These are phyloP conservation scores for Thielaviopsis euricoi DNA, from an alignment of 2,329 filamentous ascomycete species.

Conservation along the genomic window DNA sequence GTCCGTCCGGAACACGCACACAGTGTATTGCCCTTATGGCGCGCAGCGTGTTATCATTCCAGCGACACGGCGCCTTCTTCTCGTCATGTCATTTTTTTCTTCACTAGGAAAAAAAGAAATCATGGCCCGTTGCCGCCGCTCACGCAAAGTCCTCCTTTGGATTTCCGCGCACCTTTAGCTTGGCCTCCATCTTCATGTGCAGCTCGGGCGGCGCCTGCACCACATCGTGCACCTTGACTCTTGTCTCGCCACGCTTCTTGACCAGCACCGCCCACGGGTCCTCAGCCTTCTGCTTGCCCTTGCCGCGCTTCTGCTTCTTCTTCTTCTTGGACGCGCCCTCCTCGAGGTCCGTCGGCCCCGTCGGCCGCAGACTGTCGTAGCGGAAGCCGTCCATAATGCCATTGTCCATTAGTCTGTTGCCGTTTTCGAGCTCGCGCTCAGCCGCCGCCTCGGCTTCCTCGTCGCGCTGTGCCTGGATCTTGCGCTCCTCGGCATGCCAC, in stretches of 20 bases:
- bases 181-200: conserved; percentile 27
- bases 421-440: conserved; percentile 44
- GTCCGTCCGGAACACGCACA: too few species aligned
- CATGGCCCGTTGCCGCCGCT: neutral
- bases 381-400: conserved; percentile 12
- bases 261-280: conserved; percentile 68
- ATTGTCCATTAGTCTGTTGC: conserved; percentile 28
- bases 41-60: too few species aligned
- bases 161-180: conserved; percentile 16
- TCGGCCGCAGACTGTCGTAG: conserved; percentile 4
- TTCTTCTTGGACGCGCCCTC: conserved; percentile 29
- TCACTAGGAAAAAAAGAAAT: too few species aligned
- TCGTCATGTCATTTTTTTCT: too few species aligned
- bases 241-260: conserved; percentile 42
- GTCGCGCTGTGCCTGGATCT: conserved; percentile 45
- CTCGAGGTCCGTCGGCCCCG: conserved; percentile 17
- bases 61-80: too few species aligned
- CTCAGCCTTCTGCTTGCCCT: conserved; percentile 23
- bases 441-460: conserved; percentile 50
- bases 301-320: conserved; percentile 27
- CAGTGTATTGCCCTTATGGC: neutral
- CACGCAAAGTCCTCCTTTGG: neutral
- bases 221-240: conserved; percentile 37
- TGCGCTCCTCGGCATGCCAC: conserved; percentile 51
- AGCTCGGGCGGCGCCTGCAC: conserved; percentile 64